phyloP scores from a whole-genome alignment of 176 grass and related monocot genomes.

The Aegilops longissima region DNA sequence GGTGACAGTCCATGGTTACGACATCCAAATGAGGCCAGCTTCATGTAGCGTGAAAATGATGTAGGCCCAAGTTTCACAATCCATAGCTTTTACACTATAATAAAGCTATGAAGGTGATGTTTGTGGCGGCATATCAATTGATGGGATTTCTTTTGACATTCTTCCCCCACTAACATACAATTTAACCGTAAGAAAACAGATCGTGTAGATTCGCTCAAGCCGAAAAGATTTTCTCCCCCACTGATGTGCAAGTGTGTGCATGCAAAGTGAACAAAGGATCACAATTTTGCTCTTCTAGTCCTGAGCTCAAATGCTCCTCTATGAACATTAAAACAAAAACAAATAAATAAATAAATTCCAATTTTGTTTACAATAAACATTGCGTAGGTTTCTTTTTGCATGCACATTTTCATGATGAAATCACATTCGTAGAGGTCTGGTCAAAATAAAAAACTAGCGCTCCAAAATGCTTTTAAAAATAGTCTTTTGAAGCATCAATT shows the following conservation, averaged over 20 bases:
- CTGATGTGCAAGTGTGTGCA: not conserved
- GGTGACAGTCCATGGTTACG: not conserved
- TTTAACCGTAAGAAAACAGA: not conserved
- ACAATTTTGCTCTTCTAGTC: not conserved
- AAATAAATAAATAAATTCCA: too few species aligned
- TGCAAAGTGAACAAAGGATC: not conserved
- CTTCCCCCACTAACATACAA: not conserved
- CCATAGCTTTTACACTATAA: slow-evolving; percentile 46
- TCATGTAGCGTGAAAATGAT: not conserved
- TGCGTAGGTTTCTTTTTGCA: too few species aligned
- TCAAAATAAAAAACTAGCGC: too few species aligned
- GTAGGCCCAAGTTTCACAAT: slow-evolving; percentile 24
- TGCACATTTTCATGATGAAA: too few species aligned
- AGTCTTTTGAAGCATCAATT: too few species aligned
- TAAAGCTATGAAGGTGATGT: slow-evolving; percentile 46
- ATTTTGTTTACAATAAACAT: too few species aligned
- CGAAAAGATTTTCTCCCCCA: not conserved
- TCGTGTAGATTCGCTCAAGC: not conserved
- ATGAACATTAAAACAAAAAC: too few species aligned
- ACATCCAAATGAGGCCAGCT: not conserved
- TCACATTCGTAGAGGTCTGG: too few species aligned
- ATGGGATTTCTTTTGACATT: slow-evolving; percentile 27
- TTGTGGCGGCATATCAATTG: slow-evolving; percentile 32
- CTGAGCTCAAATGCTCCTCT: too few species aligned
- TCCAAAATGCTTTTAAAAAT: too few species aligned